Conservation (phyloP, 306 rosid genomes). For the Fagus sylvatica region DNA sequence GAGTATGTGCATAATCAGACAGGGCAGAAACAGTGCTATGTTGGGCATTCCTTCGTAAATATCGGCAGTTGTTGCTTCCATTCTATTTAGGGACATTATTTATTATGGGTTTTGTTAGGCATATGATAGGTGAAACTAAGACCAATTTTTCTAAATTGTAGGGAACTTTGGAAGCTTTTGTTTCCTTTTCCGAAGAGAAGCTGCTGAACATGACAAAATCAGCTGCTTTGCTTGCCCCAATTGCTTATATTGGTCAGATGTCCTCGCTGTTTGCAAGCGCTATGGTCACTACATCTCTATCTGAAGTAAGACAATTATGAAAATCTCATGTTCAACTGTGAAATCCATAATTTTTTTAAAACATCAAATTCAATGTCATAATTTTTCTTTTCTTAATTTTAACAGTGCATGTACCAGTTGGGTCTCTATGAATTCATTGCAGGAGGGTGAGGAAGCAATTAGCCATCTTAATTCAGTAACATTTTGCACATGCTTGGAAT, state of each 20-base stretch:
- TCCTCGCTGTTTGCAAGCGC: slow-evolving; percentile 70
- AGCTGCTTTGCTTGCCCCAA: slow-evolving; percentile 83
- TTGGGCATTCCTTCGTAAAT: slow-evolving; percentile 85
- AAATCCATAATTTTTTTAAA: background rate
- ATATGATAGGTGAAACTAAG: no score
- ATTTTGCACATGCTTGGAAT: no score
- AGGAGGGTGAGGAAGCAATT: slow-evolving; percentile 56
- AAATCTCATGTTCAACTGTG: slow-evolving; percentile 2
- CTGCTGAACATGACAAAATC: slow-evolving; percentile 57
- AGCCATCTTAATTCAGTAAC: no score
- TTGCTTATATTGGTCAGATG: slow-evolving; percentile 74
- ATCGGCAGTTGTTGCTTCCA: slow-evolving; percentile 5
- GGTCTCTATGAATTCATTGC: slow-evolving; percentile 66
- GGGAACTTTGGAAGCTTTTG: slow-evolving; percentile 86
- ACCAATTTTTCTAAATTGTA: slow-evolving; percentile 17
- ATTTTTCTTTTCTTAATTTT: background rate
- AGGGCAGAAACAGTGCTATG: slow-evolving; percentile 35
- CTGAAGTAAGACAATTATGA: slow-evolving; percentile 48
- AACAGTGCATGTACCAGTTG: slow-evolving; percentile 59
- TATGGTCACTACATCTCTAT: slow-evolving; percentile 66
- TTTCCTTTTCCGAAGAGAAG: slow-evolving; percentile 69
- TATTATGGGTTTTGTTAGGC: no score
- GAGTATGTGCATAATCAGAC: slow-evolving; percentile 63
- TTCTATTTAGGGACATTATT: background rate
- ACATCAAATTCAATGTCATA: no score